Percentiles rank a stretch among this genome's conserved stretches.
Conservation (phyloP, 2,329 filamentous ascomycete genomes). For the Fusarium pseudocircinatum region DNA sequence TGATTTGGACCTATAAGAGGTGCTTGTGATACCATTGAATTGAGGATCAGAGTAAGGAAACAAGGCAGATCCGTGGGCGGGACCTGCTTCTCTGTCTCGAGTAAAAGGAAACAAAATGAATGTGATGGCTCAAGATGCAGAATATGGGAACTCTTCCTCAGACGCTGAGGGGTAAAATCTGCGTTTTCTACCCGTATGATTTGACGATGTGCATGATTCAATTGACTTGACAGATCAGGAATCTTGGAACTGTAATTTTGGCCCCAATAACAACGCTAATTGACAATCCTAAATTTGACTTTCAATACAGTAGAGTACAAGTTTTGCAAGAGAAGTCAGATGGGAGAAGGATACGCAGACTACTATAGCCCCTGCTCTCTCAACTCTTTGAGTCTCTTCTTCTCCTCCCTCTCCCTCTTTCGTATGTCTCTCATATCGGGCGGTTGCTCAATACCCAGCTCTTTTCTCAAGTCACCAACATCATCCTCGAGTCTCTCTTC, state of each 20-base stretch:
- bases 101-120: conserved; percentile 10
- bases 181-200: neutral
- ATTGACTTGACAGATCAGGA: neutral
- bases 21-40: conserved; percentile 22
- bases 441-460: conserved; percentile 87
- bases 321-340: neutral
- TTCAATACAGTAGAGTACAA: conserved; percentile 19
- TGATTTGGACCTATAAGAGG: conserved; percentile 68
- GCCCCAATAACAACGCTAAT: conserved; percentile 5
- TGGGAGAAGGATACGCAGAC: neutral
- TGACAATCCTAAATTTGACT: neutral
- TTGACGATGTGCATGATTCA: neutral
- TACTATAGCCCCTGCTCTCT: conserved; percentile 37
- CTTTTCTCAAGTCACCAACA: conserved; percentile 76
- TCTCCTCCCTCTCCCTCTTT: conserved; percentile 74
- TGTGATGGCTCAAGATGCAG: neutral
- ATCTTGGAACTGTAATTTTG: neutral
- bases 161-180: neutral
- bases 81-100: conserved; percentile 12
- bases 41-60: neutral
- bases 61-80: conserved; percentile 1
- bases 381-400: conserved; percentile 67
- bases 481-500: conserved; percentile 91
- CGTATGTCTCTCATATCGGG: conserved; percentile 85
- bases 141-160: neutral